phyloP scores from a whole-genome alignment of 1,284 basidiomycete species.

The Trichosporon sp. region DNA sequence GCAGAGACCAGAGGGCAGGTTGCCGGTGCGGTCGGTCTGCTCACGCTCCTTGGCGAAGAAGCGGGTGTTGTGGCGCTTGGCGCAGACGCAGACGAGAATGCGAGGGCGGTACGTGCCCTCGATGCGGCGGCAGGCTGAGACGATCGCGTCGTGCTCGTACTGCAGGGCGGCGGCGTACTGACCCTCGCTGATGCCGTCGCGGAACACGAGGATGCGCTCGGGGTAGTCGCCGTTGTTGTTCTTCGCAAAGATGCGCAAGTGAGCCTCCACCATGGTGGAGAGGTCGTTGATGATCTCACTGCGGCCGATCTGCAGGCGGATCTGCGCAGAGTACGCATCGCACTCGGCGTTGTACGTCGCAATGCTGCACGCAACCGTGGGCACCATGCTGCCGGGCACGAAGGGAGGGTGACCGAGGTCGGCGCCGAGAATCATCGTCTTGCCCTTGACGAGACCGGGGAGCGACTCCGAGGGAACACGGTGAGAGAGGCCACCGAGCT shows the following conservation, averaged over 20 bases:
- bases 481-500: conserved; percentile 50
- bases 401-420: conserved; percentile 42
- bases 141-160: conserved; percentile 45
- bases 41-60: conserved; percentile 42
- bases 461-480: conserved; percentile 36
- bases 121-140: conserved; percentile 29
- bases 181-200: conserved; percentile 51
- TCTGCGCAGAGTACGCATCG: conserved; percentile 45
- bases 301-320: conserved; percentile 49
- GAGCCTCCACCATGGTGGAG: conserved; percentile 34
- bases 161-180: conserved; percentile 48
- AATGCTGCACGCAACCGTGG: conserved; percentile 49
- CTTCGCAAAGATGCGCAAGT: conserved; percentile 36
- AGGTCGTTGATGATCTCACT: conserved; percentile 37
- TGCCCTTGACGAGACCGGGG: conserved; percentile 33
- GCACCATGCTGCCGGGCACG: conserved; percentile 31
- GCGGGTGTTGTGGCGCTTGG: conserved; percentile 48
- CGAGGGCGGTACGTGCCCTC: conserved; percentile 24
- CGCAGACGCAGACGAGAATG: conserved; percentile 38
- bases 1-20: conserved; percentile 41
- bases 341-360: conserved; percentile 45
- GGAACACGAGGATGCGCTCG: conserved; percentile 47
- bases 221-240: conserved; percentile 39
- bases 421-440: conserved; percentile 37
- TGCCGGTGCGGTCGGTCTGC: conserved; percentile 45